These are phyloP conservation scores for Boletus tomentosulus DNA, from an alignment of 768 basidiomycete species.

Conservation along the genomic window DNA sequence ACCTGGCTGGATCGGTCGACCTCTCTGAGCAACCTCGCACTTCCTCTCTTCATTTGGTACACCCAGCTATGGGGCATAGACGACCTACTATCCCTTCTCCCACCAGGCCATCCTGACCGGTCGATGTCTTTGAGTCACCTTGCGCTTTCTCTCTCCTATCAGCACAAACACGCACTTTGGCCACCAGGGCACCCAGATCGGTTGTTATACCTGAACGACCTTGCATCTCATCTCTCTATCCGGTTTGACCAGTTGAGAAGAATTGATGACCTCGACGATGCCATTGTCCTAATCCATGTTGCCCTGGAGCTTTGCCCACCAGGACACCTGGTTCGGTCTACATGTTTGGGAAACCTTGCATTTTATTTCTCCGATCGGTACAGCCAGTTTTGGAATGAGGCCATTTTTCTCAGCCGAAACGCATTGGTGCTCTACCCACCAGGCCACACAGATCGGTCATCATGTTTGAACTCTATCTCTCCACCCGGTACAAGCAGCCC, in stretches of 20 bases:
- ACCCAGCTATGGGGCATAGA: neutral
- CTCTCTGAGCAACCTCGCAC: neutral
- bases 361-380: too few relatives aligned
- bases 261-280: neutral
- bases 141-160: too few relatives aligned
- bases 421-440: neutral
- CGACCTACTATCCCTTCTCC: neutral
- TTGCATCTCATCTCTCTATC: too few relatives aligned
- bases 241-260: neutral
- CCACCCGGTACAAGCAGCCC: neutral
- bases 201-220: too few relatives aligned
- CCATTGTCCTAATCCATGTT: neutral
- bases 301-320: neutral
- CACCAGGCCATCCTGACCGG: too few relatives aligned
- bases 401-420: neutral
- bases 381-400: neutral
- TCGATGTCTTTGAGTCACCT: too few relatives aligned
- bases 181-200: too few relatives aligned
- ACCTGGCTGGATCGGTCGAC: neutral
- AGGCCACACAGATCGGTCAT: neutral
- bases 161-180: too few relatives aligned
- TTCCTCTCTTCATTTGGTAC: neutral
- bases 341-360: too few relatives aligned
- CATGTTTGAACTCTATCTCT: neutral
- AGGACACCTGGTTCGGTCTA: too few relatives aligned